These are phyloP conservation scores for Kingdonia uniflora DNA, from an alignment of 164 flowering plant species.

Conservation along the genomic window DNA sequence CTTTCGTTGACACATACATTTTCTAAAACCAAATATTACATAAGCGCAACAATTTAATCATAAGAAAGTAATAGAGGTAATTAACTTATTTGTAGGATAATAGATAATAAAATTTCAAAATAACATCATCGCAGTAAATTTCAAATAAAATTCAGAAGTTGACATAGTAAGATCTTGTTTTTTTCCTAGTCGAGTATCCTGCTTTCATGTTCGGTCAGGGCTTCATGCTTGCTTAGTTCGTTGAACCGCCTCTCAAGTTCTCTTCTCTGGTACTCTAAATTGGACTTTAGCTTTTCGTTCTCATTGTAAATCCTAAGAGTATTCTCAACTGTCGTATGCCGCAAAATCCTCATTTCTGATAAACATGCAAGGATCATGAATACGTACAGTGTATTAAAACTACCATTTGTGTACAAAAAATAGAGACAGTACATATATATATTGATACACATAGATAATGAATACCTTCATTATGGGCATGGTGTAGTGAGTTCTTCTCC, in stretches of 20 bases:
- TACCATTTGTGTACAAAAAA: too few relatives aligned
- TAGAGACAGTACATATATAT: background rate
- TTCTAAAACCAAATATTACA: too few relatives aligned
- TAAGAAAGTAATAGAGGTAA: background rate
- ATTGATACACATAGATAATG: background rate
- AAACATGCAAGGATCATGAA: background rate
- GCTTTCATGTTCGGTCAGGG: conserved; percentile 47
- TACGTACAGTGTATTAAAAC: too few relatives aligned
- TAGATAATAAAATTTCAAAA: background rate
- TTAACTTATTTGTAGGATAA: too few relatives aligned
- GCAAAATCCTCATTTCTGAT: conserved; percentile 44
- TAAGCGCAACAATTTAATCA: background rate
- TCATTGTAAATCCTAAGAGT: conserved; percentile 30
- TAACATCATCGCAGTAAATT: background rate
- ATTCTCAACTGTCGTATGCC: conserved; percentile 26
- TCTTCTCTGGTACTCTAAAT: conserved; percentile 35
- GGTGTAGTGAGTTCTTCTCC: conserved; percentile 62
- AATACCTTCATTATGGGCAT: conserved; percentile 61
- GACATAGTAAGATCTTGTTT: conserved; percentile 31
- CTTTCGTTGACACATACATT: too few relatives aligned
- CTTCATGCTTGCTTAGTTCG: conserved; percentile 39
- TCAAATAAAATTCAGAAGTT: background rate
- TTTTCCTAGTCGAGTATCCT: conserved; percentile 37
- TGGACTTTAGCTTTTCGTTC: conserved; percentile 31
- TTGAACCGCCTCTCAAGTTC: conserved; percentile 22